Base-by-base conservation (phyloP, 2,329 filamentous ascomycete species). In the Botrytis fragariae region DNA sequence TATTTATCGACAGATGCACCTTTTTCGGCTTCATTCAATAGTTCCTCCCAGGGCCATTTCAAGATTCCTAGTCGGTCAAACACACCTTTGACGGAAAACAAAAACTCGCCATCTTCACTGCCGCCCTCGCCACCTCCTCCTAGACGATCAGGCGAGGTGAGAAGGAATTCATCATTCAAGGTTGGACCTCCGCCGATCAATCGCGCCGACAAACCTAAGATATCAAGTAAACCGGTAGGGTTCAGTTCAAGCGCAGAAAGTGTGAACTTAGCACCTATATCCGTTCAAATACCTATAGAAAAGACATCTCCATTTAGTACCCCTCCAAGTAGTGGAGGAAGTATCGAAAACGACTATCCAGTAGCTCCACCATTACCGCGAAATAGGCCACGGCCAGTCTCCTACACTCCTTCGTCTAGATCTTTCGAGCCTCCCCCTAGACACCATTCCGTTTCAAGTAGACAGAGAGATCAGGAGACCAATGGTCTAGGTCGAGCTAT, bases 221-320 rank as follows among this genome's bases (percentile, higher is more conserved):
- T 92, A 71, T 86, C 76, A 48, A 80, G 75, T 72, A 81, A 80
- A 64, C 79, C 79, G 29, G 68, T 76, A 61, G 74, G 75, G 57
- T 69, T 80, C 48, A 79, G 78, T 9, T 77, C 79, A 12, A 81
- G 79, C 61, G 75, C 81, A 37, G 83, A 85, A 59, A 73, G 73
- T 42, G 75, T 75, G n/a, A 75, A 74, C 22, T 73, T 79, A 8
- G 77, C 76, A 32, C 78, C 79, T 60, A 61, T 64, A 48, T 60
- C 74, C 37, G 65, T 74, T 42, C 71, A 71, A 57, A 54, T 60
- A 29, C 71, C 63, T 51, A 72, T 72, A 8, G 78, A 80, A 9
- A 75, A 68, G 79, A 80, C 90, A 0, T 97, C 95, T 1, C 95
- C 95, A 0, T 97, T 98, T 80, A 94, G 87, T 79, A 97, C 94